Base-by-base conservation (phyloP, 805 yeast species). In the Saturnispora galanensis region DNA sequence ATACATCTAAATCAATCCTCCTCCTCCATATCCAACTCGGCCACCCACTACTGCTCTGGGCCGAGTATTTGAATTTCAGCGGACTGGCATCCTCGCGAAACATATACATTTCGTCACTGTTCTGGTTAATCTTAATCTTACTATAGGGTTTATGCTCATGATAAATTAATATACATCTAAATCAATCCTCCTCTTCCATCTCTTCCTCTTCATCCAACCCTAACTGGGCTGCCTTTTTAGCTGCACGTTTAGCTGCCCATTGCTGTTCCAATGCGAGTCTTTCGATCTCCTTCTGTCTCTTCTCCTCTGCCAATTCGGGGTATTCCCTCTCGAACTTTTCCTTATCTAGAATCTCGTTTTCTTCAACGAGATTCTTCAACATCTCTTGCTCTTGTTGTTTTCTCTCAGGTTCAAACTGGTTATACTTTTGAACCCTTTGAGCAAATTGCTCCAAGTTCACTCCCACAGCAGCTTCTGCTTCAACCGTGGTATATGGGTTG, bases 381-480 rank as follows among this genome's bases (percentile, higher is more conserved):
- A 60, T 26, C 30, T 51, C 52, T 49, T 58, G 64, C 52, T 76
- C 79, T 60, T 71, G 69, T 28, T 55, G 58, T 42, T 59, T 56
- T 50, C 72, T 67, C 44, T 69, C 74, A 15, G 71, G 69, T 45
- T 77, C 78, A 40, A 71, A 65, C 30, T 68, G 58, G 56, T 65
- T 67, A 55, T 79, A 77, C 49, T 73, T 66, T 49, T 81, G 81
- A 16, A 82, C 89, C 42, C 76, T 70, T 43, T 71, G 68, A 55
- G 81, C 59, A 60, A 78, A 89, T 60, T 76, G 81, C 41, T 71
- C 71, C 56, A 90, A 67, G 59, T 86, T 81, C 13, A 73, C 67
- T 3, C 97, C 97, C 0, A 83, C 75, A 2, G 95, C 97, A 30
- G 96, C 96, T 56, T 87, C 88, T 34, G 95, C 81, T 58, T 90